phyloP scores from a whole-genome alignment of 352 stramenopile genomes.

The Aphanomyces cochlioides region DNA sequence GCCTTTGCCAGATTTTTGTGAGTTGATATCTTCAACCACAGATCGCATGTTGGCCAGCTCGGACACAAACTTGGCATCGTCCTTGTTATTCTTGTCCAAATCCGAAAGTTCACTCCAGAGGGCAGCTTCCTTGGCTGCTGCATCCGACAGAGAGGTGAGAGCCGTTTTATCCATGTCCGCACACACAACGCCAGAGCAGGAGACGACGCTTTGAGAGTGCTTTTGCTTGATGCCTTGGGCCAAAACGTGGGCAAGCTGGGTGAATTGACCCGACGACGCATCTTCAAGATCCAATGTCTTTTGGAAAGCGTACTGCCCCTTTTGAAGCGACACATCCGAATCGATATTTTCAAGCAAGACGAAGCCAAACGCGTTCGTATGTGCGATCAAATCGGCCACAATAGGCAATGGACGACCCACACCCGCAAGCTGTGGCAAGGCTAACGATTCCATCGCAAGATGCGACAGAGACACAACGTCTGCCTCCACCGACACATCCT shows the following conservation, averaged over 20 bases:
- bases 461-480: slow-evolving; percentile 13
- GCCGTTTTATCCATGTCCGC: background rate
- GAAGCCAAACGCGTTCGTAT: slow-evolving; percentile 22
- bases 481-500: slow-evolving; percentile 2
- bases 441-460: slow-evolving; percentile 24
- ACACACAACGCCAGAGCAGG: slow-evolving; percentile 16
- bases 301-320: slow-evolving; percentile 23
- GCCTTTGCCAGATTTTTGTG: slow-evolving; percentile 27
- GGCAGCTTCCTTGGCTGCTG: background rate
- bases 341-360: slow-evolving; percentile 19
- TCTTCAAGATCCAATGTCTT: slow-evolving; percentile 23
- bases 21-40: background rate
- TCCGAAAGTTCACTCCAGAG: slow-evolving; percentile 10
- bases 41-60: slow-evolving; percentile 14
- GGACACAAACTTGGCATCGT: slow-evolving; percentile 17
- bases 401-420: slow-evolving; percentile 1
- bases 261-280: slow-evolving; percentile 7
- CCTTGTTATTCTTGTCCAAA: background rate
- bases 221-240: slow-evolving; percentile 23
- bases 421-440: slow-evolving; percentile 8
- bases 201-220: slow-evolving; percentile 18
- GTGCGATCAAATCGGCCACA: slow-evolving; percentile 18
- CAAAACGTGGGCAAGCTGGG: slow-evolving; percentile 20
- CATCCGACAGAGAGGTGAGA: background rate
- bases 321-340: background rate